Conservation (phyloP, 768 basidiomycete species). For the Boletus subcaerulescens region DNA sequence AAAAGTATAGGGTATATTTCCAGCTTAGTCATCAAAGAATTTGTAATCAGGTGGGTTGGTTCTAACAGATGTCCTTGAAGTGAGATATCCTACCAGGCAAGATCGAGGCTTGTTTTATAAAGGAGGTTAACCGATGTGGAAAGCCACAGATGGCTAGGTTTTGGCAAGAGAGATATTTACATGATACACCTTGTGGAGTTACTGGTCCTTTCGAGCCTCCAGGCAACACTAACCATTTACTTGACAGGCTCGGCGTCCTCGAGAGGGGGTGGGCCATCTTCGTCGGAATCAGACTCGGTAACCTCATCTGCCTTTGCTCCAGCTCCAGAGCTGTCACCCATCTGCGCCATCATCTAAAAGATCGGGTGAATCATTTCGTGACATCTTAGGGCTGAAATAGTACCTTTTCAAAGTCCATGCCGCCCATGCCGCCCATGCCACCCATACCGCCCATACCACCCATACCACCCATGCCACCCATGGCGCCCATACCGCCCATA, state of each 20-base stretch:
- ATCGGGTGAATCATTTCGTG: conserved; percentile 5
- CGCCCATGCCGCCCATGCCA: neutral
- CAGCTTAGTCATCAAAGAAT: too few relatives aligned
- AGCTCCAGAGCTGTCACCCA: conserved; percentile 26
- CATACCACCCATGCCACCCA: neutral
- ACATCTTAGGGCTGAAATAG: conserved; percentile 1
- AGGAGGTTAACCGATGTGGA: neutral
- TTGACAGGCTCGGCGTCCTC: conserved; percentile 55
- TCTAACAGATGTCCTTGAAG: too few relatives aligned
- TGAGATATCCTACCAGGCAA: too few relatives aligned
- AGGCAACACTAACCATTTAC: neutral
- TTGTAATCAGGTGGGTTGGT: too few relatives aligned
- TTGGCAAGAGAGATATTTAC: conserved; percentile 13
- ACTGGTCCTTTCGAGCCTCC: neutral
- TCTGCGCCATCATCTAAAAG: conserved; percentile 41
- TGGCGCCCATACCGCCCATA: neutral
- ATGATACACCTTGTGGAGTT: conserved; percentile 6
- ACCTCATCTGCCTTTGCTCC: conserved; percentile 1
- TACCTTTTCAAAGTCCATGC: conserved; percentile 48
- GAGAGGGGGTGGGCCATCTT: conserved; percentile 77
- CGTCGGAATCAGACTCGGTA: conserved; percentile 39
- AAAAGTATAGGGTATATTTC: too few relatives aligned
- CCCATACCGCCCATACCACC: neutral
- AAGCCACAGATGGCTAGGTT: conserved; percentile 1
- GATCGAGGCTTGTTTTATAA: too few relatives aligned